These are phyloP conservation scores for Bruguiera hainesii DNA, from an alignment of 441 rosid species.

Conservation along the genomic window DNA sequence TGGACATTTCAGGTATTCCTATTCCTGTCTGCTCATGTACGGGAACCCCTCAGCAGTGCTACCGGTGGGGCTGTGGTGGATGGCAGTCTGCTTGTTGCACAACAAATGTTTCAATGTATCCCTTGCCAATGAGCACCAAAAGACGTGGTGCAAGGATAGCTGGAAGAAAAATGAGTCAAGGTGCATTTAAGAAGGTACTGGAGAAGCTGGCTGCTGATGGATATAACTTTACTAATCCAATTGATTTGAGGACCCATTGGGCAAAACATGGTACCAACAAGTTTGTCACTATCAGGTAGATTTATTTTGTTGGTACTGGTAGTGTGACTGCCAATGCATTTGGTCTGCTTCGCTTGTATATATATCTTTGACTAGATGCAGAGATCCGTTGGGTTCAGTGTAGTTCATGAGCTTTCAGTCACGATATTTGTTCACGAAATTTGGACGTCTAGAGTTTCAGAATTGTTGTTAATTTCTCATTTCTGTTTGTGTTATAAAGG, in stretches of 20 bases:
- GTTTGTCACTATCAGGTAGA: slow-evolving; percentile 97
- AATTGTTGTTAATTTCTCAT: slow-evolving; percentile 27
- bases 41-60: slow-evolving; percentile 75
- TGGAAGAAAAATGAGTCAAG: slow-evolving; percentile 97
- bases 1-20: slow-evolving; percentile 83
- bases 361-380: slow-evolving; percentile 40
- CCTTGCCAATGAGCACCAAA: slow-evolving; percentile 90
- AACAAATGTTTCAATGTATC: slow-evolving; percentile 78
- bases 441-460: slow-evolving; percentile 22
- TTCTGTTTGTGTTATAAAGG: slow-evolving; percentile 32
- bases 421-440: slow-evolving; percentile 36
- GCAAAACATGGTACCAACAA: slow-evolving; percentile 98
- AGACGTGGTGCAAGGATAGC: slow-evolving; percentile 90
- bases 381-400: slow-evolving; percentile 34
- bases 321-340: slow-evolving; percentile 25
- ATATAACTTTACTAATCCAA: slow-evolving; percentile 66
- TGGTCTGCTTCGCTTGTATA: slow-evolving; percentile 44
- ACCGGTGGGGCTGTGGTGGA: slow-evolving; percentile 97
- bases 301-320: slow-evolving; percentile 17
- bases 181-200: slow-evolving; percentile 88
- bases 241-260: slow-evolving; percentile 91
- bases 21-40: slow-evolving; percentile 94
- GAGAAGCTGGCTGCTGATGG: slow-evolving; percentile 80
- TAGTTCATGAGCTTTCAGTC: slow-evolving; percentile 41
- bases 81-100: slow-evolving; percentile 99